Conservation (phyloP, 2,329 filamentous ascomycete genomes). For the Botryosphaeria dothidea region DNA sequence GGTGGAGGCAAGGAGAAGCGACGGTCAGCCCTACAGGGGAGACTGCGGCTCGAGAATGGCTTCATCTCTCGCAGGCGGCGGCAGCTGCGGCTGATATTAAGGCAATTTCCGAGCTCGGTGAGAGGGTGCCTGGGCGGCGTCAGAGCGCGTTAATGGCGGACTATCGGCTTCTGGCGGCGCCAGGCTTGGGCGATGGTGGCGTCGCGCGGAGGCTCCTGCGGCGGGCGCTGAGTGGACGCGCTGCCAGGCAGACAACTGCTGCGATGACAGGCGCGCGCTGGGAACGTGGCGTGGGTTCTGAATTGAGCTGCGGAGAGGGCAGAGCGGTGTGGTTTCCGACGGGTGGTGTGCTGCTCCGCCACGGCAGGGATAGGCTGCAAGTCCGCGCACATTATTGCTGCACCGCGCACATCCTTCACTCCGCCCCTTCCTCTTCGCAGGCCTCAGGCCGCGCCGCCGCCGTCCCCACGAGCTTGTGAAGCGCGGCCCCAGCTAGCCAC, state of each 20-base stretch:
- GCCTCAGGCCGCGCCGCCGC: not conserved
- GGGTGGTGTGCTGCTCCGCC: not conserved
- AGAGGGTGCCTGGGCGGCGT: not conserved
- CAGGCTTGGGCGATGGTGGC: not conserved
- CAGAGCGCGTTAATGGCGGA: not conserved
- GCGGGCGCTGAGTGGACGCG: not conserved
- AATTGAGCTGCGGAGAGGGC: not conserved
- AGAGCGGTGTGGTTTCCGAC: constrained; percentile 1
- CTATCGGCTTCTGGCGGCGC: not conserved
- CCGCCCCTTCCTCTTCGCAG: not conserved
- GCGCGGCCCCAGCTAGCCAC: constrained; percentile 1
- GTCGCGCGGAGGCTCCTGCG: not conserved
- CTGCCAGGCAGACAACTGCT: not conserved
- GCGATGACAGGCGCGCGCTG: not conserved
- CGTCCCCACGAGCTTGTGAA: not conserved
- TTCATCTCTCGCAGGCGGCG: not conserved
- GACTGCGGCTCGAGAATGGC: constrained; percentile 7
- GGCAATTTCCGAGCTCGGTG: not conserved
- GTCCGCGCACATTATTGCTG: not conserved
- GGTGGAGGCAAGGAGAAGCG: not conserved
- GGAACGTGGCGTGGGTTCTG: not conserved
- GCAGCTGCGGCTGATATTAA: constrained; percentile 3
- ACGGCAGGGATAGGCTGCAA: not conserved
- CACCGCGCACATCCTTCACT: constrained; percentile 2
- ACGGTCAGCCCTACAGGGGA: constrained; percentile 10